Evolutionary conservation across 2,329 filamentous ascomycete genomes (phyloP).

Genomic region (Fonsecaea monophora): DNA sequence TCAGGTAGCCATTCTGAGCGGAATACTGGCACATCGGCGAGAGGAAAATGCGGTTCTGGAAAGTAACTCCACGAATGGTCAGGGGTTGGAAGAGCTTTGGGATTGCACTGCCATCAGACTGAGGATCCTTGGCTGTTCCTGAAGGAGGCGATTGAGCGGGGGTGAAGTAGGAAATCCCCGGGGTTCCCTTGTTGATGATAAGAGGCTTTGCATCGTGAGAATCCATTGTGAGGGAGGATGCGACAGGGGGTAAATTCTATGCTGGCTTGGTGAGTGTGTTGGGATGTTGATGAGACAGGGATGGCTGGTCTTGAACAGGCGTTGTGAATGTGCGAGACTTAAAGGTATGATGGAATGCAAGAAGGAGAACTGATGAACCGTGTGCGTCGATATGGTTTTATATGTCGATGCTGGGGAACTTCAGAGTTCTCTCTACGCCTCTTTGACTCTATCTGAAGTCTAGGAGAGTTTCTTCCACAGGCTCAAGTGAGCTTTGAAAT

Average conservation of each 20-base stretch:
- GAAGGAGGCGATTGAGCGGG: constrained; percentile 55
- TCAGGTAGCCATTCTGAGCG: constrained; percentile 73
- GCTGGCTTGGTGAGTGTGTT: background rate
- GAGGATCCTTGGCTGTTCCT: constrained; percentile 54
- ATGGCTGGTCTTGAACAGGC: background rate
- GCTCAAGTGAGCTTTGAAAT: constrained; percentile 19
- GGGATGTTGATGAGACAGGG: background rate
- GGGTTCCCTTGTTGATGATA: constrained; percentile 48
- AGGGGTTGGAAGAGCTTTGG: constrained; percentile 57
- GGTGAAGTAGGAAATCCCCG: constrained; percentile 57
- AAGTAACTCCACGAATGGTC: constrained; percentile 55
- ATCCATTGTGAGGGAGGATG: constrained; percentile 14
- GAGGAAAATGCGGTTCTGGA: constrained; percentile 72
- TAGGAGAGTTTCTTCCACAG: background rate
- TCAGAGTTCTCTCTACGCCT: background rate
- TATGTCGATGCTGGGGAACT: background rate
- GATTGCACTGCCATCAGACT: constrained; percentile 58
- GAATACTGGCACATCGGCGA: constrained; percentile 72
- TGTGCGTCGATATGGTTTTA: background rate
- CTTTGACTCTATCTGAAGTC: background rate
- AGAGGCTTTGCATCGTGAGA: constrained; percentile 39
- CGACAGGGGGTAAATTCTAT: background rate
- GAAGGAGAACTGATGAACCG: background rate
- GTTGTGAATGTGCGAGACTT: background rate
- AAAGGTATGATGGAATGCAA: background rate